Evolutionary conservation across 2,329 filamentous ascomycete species (phyloP), one percentile per base, ranked within the genome.

Genomic region (Elsinoe ampelina): DNA sequence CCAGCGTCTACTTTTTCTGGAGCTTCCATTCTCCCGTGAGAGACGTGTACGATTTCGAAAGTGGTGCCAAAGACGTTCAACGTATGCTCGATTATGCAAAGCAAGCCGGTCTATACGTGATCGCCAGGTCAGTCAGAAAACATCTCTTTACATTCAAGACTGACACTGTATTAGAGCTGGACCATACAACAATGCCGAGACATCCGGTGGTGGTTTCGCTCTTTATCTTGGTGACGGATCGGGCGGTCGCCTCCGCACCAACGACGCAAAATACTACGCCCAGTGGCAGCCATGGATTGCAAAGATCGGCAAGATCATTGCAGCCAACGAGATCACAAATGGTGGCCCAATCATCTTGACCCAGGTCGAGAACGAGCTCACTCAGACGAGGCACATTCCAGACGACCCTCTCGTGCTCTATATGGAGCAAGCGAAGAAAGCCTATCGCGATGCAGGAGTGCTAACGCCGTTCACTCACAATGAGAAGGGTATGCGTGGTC

Each of bases 171-270:
- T 58, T 3, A 72, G 81, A 0, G 80, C 81, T 0, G 81, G 82
- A 0, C 81, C 81, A 0, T 85, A 85, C 57, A 76, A 82, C 58
- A 85, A 85, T 60, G 82, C 81, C 1, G 83, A 85, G 64, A 74
- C 80, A 2, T 83, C 79, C 60, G 59, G 77, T 1, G 82, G 83
- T 32, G 82, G 82, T 0, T 80, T 83, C 57, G 80, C 82, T 0
- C 69, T 82, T 1, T 85, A 82, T 80, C 66, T 81, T 5, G 84
- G 81, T 0, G 58, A 81, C 0, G 82, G 81, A 42, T 80, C 72
- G 22, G 80, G 81, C 51, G 80, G 81, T 2, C 63, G 66, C 17
- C 67, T 81, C 13, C 71, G 81, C 75, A 83, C 58, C 65, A 73
- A 55, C 10, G 62, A 67, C 36, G 3, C 70, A 74, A 47, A 82